Conservation (phyloP, 768 basidiomycete species). For the Lentinula aciculospora region DNA sequence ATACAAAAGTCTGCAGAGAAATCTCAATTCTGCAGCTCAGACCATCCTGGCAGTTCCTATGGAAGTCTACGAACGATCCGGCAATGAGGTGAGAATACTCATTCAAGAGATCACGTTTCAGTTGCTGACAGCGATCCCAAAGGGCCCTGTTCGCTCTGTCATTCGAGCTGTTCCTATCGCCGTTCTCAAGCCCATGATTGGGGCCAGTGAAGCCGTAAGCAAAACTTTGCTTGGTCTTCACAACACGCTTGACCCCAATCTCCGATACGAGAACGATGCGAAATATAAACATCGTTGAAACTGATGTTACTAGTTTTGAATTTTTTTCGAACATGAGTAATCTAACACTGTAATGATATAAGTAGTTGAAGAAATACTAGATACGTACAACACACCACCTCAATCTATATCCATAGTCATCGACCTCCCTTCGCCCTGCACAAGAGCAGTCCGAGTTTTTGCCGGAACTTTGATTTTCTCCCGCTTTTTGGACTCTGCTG, state of each 20-base stretch:
- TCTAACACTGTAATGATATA: slow-evolving; percentile 2
- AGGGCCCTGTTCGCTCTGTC: slow-evolving; percentile 86
- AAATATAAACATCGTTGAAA: slow-evolving; percentile 81
- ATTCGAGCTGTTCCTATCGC: slow-evolving; percentile 97
- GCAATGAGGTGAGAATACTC: slow-evolving; percentile 64
- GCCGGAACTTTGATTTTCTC: slow-evolving; percentile 76
- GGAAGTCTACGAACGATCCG: slow-evolving; percentile 96
- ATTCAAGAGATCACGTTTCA: neutral
- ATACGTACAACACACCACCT: slow-evolving; percentile 11
- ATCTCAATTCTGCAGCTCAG: slow-evolving; percentile 92
- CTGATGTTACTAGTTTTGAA: neutral
- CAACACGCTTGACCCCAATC: slow-evolving; percentile 86
- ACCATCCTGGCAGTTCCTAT: slow-evolving; percentile 98
- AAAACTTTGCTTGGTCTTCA: slow-evolving; percentile 92
- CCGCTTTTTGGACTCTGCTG: slow-evolving; percentile 41
- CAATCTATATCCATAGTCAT: slow-evolving; percentile 92
- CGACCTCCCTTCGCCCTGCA: slow-evolving; percentile 77
- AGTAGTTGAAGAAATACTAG: slow-evolving; percentile 8
- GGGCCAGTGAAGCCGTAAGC: slow-evolving; percentile 93
- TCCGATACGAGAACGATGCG: slow-evolving; percentile 78
- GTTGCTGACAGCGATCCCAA: slow-evolving; percentile 9
- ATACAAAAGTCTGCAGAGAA: slow-evolving; percentile 82
- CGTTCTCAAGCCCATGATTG: slow-evolving; percentile 96
- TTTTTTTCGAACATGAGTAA: neutral
- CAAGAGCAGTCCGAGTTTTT: slow-evolving; percentile 65